These are phyloP conservation scores for Pythium plurisporium DNA, from an alignment of 352 stramenopile species.

Conservation along the genomic window DNA sequence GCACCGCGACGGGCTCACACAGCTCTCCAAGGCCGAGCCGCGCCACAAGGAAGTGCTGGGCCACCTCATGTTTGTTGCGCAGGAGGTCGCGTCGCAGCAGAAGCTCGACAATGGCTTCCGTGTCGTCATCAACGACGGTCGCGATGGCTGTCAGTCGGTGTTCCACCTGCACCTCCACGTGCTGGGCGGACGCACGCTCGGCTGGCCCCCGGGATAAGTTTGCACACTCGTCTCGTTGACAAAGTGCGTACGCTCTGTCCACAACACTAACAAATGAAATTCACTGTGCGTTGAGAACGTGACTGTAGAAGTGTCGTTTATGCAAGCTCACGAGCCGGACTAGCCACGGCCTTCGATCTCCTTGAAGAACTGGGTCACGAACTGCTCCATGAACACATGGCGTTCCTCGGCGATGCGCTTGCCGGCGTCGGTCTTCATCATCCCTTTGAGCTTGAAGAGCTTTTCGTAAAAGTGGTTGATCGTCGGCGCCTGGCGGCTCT, in stretches of 20 bases:
- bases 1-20: slow-evolving; percentile 88
- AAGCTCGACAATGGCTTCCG: slow-evolving; percentile 91
- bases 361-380: slow-evolving; percentile 75
- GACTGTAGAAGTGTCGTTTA: background rate
- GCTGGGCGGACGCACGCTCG: slow-evolving; percentile 91
- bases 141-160: slow-evolving; percentile 88
- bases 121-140: slow-evolving; percentile 98
- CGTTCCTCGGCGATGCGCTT: slow-evolving; percentile 73
- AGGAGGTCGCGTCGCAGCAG: slow-evolving; percentile 91
- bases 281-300: background rate
- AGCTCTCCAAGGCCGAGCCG: slow-evolving; percentile 87
- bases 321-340: background rate
- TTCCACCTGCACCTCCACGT: slow-evolving; percentile 95
- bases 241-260: too few relatives aligned
- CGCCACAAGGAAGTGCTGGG: slow-evolving; percentile 93
- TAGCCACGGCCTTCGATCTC: slow-evolving; percentile 55
- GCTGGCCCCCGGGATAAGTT: slow-evolving; percentile 91
- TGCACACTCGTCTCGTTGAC: too few relatives aligned
- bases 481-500: slow-evolving; percentile 56
- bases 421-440: slow-evolving; percentile 85
- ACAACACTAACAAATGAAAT: too few relatives aligned
- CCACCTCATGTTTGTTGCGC: slow-evolving; percentile 91
- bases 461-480: slow-evolving; percentile 93
- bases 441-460: slow-evolving; percentile 78
- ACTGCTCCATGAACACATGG: slow-evolving; percentile 85